Evolutionary conservation across 192 early-diverging fungal genomes (phyloP), one percentile per base, ranked within the genome.

Genomic region (Gonapodya prolifera): DNA sequence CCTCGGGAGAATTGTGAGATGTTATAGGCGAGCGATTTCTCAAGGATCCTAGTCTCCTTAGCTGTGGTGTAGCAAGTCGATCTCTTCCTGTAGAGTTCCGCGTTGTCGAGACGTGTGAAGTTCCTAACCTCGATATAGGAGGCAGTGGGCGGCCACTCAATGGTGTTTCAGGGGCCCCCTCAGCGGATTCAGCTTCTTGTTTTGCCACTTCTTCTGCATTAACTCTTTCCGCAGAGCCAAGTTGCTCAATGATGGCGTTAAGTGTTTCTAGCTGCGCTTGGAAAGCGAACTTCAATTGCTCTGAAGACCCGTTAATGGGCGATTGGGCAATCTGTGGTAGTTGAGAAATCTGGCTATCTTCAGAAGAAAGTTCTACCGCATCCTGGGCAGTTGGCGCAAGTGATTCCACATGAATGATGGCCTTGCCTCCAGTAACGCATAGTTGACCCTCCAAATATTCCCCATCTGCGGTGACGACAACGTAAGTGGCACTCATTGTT

Each of bases 331-430:
- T 1, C 23, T 70, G 70, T 30, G 76, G 76, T 23, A 77, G 23
- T 23, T 16, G 45, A 61, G 45, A 23, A 8, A 61, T 16, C 45
- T 61, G 45, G n/a, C n/a, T n/a, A n/a, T n/a, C n/a, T 23, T 61
- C 45, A 8, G 8, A 8, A 8, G 8, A 8, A 16, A 23, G 45
- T 16, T 8, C 23, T 61, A 23, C 35, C 70, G 76, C 32, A 23
- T 78, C 32, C 32, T 35, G 70, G 32, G 34, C 32, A 23, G 33
- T n/a, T 0, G 29, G 29, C 13, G 77, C 29, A 32, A 31, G 2
- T 18, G 73, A 77, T 18, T 70, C 35, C 34, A 90, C 83, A 70
- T 87, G 86, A 75, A 89, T 86, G 70, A 89, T 90, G 2, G 89
- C 89, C 71, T 86, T 81, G 1, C 89, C 89, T 31, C 89, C 89